Conservation (phyloP, 371 early-diverging fungal species). For the Furculomyces boomerangus region DNA sequence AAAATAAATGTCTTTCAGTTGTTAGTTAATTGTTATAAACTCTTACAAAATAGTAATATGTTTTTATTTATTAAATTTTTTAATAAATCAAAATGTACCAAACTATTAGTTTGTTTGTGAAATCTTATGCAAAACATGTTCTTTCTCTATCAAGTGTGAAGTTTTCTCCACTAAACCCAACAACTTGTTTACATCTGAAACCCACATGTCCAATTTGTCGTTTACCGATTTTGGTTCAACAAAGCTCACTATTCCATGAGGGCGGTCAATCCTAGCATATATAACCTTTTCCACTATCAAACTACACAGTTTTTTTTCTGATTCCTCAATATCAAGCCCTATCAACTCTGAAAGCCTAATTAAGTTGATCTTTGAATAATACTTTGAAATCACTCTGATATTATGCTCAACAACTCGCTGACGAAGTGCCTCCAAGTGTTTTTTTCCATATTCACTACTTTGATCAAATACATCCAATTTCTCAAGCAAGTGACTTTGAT, state of each 20-base stretch:
- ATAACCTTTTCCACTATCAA: conserved; percentile 86
- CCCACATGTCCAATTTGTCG: conserved; percentile 82
- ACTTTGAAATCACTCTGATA: conserved; percentile 86
- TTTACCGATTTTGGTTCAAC: conserved; percentile 66
- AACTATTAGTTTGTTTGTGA: conserved; percentile 7
- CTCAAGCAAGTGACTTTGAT: conserved; percentile 43
- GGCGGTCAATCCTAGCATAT: conserved; percentile 87
- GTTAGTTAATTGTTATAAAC: too few relatives aligned
- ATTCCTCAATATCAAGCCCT: conserved; percentile 48
- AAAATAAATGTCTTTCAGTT: too few relatives aligned
- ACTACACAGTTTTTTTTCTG: conserved; percentile 79
- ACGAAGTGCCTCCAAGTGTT: conserved; percentile 69
- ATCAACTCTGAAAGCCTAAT: conserved; percentile 58
- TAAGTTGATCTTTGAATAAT: conserved; percentile 76
- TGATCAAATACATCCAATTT: conserved; percentile 50
- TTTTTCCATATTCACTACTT: conserved; percentile 52
- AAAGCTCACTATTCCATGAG: conserved; percentile 77
- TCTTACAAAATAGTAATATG: too few relatives aligned
- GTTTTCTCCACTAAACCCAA: conserved; percentile 87
- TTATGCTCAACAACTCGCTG: conserved; percentile 94
- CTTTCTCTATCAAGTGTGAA: conserved; percentile 90
- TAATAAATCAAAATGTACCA: too few relatives aligned
- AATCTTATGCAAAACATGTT: conserved; percentile 63
- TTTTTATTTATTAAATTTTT: too few relatives aligned
- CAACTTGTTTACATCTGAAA: conserved; percentile 65